These are phyloP conservation scores for Venturia effusa DNA, from an alignment of 2,329 filamentous ascomycete species.

Conservation along the genomic window DNA sequence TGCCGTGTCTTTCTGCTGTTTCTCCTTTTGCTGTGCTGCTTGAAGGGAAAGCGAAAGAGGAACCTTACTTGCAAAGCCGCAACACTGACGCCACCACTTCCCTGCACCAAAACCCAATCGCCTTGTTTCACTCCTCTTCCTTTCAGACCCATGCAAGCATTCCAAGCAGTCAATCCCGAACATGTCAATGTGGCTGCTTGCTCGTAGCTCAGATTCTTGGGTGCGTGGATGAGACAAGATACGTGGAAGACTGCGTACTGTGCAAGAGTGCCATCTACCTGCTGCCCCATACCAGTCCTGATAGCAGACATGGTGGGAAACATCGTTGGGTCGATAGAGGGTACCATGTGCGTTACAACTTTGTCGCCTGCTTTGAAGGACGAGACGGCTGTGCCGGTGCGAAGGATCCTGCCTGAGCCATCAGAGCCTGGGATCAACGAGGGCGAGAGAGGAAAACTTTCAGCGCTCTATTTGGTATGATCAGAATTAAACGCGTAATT, in stretches of 20 bases:
- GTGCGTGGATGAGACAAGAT: slow-evolving; percentile 52
- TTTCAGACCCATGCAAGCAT: slow-evolving; percentile 40
- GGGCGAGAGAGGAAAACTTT: neutral
- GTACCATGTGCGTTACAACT: slow-evolving; percentile 43
- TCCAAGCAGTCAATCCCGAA: slow-evolving; percentile 38
- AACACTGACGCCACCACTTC: slow-evolving; percentile 57
- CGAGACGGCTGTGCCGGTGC: slow-evolving; percentile 45
- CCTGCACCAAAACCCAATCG: slow-evolving; percentile 51
- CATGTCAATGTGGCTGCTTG: slow-evolving; percentile 39
- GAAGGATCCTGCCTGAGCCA: slow-evolving; percentile 40
- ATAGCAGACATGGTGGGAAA: slow-evolving; percentile 30
- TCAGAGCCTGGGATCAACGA: slow-evolving; percentile 37
- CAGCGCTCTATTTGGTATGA: neutral
- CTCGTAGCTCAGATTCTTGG: slow-evolving; percentile 39
- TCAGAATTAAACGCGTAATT: too few species aligned
- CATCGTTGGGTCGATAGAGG: slow-evolving; percentile 24
- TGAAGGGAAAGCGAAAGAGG: slow-evolving; percentile 17
- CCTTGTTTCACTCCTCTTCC: slow-evolving; percentile 26
- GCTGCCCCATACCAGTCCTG: slow-evolving; percentile 54
- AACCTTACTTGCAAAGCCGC: slow-evolving; percentile 46
- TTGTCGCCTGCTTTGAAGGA: slow-evolving; percentile 47
- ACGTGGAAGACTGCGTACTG: slow-evolving; percentile 58
- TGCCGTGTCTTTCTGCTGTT: neutral
- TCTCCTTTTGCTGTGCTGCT: neutral
- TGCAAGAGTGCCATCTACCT: slow-evolving; percentile 56